Base-by-base conservation (phyloP, 257 asterid species). In the Solanum commersonii region DNA sequence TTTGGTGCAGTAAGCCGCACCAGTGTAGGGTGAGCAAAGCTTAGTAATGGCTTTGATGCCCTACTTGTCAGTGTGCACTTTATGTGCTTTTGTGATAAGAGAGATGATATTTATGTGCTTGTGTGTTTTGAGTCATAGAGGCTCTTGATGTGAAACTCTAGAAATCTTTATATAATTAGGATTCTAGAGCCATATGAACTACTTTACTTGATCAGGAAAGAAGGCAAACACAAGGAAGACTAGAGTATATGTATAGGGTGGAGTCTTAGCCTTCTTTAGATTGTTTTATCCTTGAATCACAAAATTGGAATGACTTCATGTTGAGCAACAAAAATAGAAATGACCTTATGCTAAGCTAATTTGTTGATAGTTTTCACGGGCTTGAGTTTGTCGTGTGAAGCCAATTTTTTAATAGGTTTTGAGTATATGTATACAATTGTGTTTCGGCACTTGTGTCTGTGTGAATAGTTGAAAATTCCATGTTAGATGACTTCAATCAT, bases 131-230 rank as follows among this genome's bases (percentile, higher is more conserved):
- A 42, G 27, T 42, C 18, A 59, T 78, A 25, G 63, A 46, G 38
- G 65, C 27, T 15, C 38, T 25, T 79, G 65, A 79, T 27, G 38
- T 42, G 63, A 78, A 38, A 78, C 63, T 78, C 12, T 7, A 40
- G 84, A 7, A 3, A n/a, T 78, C 84, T 78, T 78, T 25, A n/a
- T 40, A 78, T 78, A 78, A 78, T 78, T 78, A 7, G 84, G 84
- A 42, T 10, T 40, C 34, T 14, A n/a, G 37, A 40, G 84, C 89
- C 92, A 93, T 98, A 96, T 95, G 90, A 95, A 91, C 98, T 96
- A 74, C 37, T 70, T 14, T 72, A 34, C 29, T 73, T 77, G 60
- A 40, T 77, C 60, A 89, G 88, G 84, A 15, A 86, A 89, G 34
- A 34, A 35, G 81, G 72, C 82, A 78, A 85, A 60, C 22, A 73